Evolutionary conservation across 23 red algal species (phyloP), one percentile per base, ranked within the genome.

Genomic region (Gracilariopsis chorda): DNA sequence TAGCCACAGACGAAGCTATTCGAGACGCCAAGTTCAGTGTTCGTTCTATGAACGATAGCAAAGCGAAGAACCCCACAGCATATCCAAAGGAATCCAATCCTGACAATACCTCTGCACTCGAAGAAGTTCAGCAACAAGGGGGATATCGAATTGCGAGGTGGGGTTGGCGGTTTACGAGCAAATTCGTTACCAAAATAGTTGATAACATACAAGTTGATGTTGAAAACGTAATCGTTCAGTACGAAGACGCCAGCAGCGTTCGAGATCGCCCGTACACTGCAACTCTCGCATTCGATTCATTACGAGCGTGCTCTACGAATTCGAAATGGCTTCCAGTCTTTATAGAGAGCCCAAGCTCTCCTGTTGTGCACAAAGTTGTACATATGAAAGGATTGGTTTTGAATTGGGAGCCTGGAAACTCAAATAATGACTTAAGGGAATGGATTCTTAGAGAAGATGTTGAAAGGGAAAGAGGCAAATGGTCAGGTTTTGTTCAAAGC

Each of bases 171-270:
- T 84, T 94, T 45, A 94, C 91, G 40, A 86, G 79, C 58, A 77
- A 80, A 43, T 44, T 98, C 9, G 82, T 98, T 55, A 83, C 91
- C 3, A 88, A 79, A 12, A 83, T 98, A 42, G 79, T 98, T 24
- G 88, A 87, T 16, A 98, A 94, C 39, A 77, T 98, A 34, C 95
- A 98, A 53, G 72, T 98, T 34, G 91, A 94, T 53, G 88, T 98
- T 4, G 80, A 86, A 48, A 92, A 98, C 84, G 86, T 98, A 41
- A 65, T 90, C 36, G 78, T 98, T 2, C 93, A 89, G 24, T 95
- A 91, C 80, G 84, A 91, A 67, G 93, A 95, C 44, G 80, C 91
- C 0, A 79, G 79, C 56, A 86, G 79, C 63, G 91, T 94, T 25
- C 78, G 72, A 6, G 80, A 85, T 69, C 56, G 72, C 44, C 91